Conservation (phyloP, 139 green algal genomes). For the Zygnema circumcarinatum region DNA sequence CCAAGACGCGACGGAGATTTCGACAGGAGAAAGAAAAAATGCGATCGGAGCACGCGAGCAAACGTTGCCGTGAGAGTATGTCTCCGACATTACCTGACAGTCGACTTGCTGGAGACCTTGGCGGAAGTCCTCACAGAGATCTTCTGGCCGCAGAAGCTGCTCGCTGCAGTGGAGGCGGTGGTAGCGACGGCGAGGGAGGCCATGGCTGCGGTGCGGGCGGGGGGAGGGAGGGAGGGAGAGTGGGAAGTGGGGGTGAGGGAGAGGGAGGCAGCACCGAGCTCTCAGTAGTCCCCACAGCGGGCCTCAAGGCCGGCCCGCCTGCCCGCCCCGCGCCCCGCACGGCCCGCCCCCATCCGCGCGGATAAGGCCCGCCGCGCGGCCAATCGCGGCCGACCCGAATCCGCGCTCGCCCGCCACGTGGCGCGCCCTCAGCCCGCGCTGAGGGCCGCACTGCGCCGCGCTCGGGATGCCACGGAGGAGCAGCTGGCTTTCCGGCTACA, state of each 20-base stretch:
- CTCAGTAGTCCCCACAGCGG: background rate
- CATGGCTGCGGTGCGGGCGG: constrained; percentile 18
- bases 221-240: background rate
- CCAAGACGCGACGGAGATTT: no score
- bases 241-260: background rate
- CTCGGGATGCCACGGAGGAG: background rate
- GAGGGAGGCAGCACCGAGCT: background rate
- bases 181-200: constrained; percentile 37
- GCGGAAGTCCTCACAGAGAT: constrained; percentile 13
- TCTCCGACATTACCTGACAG: constrained; percentile 22
- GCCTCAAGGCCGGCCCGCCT: background rate
- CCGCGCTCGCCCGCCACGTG: background rate
- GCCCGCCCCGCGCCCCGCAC: background rate
- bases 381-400: background rate
- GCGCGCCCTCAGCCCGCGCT: background rate
- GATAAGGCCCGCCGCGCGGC: background rate
- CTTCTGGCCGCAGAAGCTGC: constrained; percentile 58
- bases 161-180: constrained; percentile 34
- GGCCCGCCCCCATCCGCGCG: background rate
- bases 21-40: no score
- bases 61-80: no score
- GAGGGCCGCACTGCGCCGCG: background rate
- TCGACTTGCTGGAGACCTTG: background rate
- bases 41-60: no score
- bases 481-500: background rate